phyloP scores from a whole-genome alignment of 2,329 filamentous ascomycete species.

The Aureobasidium sp. region DNA sequence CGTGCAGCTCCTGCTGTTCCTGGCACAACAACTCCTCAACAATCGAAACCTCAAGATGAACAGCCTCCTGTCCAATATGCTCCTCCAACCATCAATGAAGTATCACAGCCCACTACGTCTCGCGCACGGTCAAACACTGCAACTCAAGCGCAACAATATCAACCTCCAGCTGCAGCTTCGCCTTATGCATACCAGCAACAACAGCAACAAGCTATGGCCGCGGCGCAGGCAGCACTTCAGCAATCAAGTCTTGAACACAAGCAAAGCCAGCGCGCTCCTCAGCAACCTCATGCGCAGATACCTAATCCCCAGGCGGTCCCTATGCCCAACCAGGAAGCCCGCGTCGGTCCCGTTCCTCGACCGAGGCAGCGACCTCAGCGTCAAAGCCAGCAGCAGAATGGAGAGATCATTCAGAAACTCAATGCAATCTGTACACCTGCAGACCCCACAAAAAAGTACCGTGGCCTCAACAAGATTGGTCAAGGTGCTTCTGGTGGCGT shows the following conservation, averaged over 20 bases:
- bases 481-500: constrained; percentile 96
- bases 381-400: constrained; percentile 59
- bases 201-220: constrained; percentile 75
- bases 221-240: constrained; percentile 69
- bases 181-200: constrained; percentile 56
- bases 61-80: constrained; percentile 37
- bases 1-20: neutral
- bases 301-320: constrained; percentile 39
- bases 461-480: constrained; percentile 86
- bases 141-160: constrained; percentile 24
- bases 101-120: constrained; percentile 6
- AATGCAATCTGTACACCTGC: constrained; percentile 85
- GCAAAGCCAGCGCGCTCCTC: constrained; percentile 58
- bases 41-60: constrained; percentile 25
- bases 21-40: constrained; percentile 35
- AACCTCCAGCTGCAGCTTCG: constrained; percentile 43
- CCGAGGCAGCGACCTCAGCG: constrained; percentile 65
- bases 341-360: constrained; percentile 53
- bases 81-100: constrained; percentile 34
- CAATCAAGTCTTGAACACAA: constrained; percentile 61
- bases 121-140: constrained; percentile 20
- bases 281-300: constrained; percentile 38
- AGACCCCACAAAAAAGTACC: constrained; percentile 83
- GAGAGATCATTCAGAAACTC: constrained; percentile 76
- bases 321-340: constrained; percentile 39